Base-by-base conservation (phyloP, 2,329 filamentous ascomycete species). In the Trichophyton schoenleinii region DNA sequence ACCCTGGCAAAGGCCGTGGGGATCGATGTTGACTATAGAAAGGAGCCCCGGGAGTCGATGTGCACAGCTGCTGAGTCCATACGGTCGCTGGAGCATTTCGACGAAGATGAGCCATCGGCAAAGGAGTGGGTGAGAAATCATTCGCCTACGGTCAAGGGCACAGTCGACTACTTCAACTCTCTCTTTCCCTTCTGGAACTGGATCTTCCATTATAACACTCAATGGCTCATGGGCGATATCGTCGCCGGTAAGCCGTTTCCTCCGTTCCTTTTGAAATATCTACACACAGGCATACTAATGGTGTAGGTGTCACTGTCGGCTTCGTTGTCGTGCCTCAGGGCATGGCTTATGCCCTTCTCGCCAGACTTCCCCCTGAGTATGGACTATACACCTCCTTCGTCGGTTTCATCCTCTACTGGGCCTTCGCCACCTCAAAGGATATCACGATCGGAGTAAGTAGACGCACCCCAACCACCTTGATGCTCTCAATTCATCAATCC, bases 351-450 rank as follows among this genome's bases (percentile, higher is more conserved):
- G 82, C 83, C 1, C 81, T 83, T 65, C 81, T 86, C 62, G 83
- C 83, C 3, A 82, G 77, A 0, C 83, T 85, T 9, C 81, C 82
- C 0, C 80, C 84, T 20, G 79, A 84, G 65, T 80, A 83, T 68
- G 83, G 83, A 0, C 72, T 85, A 7, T 81, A 83, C 72, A 82
- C 81, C 0, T 79, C 78, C 62, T 86, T 83, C 82, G 67, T 85
- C 5, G 83, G 83, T 0, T 78, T 80, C 1, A 75, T 77, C 0
- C 70, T 85, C 15, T 84, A 83, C 65, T 78, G 82, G 0, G 79
- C 85, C 60, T 82, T 85, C 75, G 83, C 82, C 0, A 84, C 83
- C 0, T 83, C 82, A 0, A 85, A 85, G 70, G 83, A 82, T 81
- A 63, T 66, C 69, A 44, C 8, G 11, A 69, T 25, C 15, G 8